Conservation (phyloP, 306 rosid genomes). For the Acacia melanoxylon region DNA sequence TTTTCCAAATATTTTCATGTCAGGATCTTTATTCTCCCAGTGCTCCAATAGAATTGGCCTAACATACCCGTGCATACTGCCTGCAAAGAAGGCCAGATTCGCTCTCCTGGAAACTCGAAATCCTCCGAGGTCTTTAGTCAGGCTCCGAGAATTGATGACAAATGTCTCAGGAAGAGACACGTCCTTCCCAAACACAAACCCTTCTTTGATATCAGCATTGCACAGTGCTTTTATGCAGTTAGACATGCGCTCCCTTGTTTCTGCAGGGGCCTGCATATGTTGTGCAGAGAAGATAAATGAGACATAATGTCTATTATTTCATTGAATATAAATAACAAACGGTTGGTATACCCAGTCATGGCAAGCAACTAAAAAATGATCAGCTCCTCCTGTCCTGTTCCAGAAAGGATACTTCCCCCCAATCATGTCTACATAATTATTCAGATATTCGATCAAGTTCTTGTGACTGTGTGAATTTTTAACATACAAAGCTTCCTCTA, state of each 20-base stretch:
- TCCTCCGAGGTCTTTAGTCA: conserved; percentile 68
- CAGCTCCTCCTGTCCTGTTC: conserved; percentile 95
- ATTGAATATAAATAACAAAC: conserved; percentile 4
- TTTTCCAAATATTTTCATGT: conserved; percentile 73
- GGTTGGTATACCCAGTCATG: conserved; percentile 80
- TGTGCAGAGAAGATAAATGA: conserved; percentile 21
- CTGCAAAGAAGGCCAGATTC: conserved; percentile 81
- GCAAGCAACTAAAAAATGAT: conserved; percentile 96
- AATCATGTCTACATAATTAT: conserved; percentile 60
- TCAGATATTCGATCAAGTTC: conserved; percentile 59
- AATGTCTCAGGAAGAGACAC: conserved; percentile 86
- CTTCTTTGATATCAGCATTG: conserved; percentile 81
- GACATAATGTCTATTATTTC: not conserved
- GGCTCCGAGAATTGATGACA: conserved; percentile 43
- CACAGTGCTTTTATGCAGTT: conserved; percentile 79
- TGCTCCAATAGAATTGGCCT: conserved; percentile 73
- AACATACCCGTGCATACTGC: conserved; percentile 79
- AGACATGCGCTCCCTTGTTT: conserved; percentile 61
- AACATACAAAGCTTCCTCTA: conserved; percentile 71
- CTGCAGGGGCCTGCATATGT: conserved; percentile 68
- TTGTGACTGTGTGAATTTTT: conserved; percentile 56
- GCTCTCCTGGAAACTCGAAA: conserved; percentile 52
- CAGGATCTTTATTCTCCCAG: conserved; percentile 92
- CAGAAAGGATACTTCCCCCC: conserved; percentile 61
- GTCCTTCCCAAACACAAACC: conserved; percentile 83